phyloP scores from a whole-genome alignment of 2,329 filamentous ascomycete genomes.

The Pyrenophora graminea region DNA sequence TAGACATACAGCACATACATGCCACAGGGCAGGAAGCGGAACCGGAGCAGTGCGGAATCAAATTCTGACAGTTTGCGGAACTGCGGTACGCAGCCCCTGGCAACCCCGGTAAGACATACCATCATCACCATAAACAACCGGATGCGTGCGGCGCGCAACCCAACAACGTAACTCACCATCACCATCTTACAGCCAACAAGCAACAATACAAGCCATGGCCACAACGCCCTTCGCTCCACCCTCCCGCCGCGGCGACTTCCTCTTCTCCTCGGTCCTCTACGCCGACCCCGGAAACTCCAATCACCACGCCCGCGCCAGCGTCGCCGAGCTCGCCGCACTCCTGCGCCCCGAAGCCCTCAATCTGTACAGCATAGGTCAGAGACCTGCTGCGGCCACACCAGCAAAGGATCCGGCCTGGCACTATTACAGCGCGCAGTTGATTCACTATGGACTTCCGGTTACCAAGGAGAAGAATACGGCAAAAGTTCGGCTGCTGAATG shows the following conservation, averaged over 20 bases:
- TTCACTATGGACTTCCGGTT: conserved; percentile 63
- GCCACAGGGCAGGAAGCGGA: no score
- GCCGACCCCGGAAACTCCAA: conserved; percentile 40
- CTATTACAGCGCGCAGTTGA: conserved; percentile 66
- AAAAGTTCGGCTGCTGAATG: conserved; percentile 63
- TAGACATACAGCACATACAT: no score
- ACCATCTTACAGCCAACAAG: no score
- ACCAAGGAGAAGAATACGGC: conserved; percentile 64
- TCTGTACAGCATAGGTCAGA: conserved; percentile 16
- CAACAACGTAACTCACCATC: no score
- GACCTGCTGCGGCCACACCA: conserved; percentile 1
- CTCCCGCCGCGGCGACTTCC: conserved; percentile 30
- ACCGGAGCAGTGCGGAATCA: no score
- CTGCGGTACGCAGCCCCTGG: no score
- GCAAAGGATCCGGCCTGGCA: conserved; percentile 59
- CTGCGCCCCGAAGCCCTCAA: conserved; percentile 32
- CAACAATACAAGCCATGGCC: conserved; percentile 8
- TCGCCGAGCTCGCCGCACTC: conserved; percentile 36
- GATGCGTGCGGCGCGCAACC: no score
- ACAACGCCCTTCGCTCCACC: conserved; percentile 34
- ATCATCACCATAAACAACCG: no score
- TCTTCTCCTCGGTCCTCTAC: conserved; percentile 37
- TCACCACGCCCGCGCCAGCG: conserved; percentile 35
- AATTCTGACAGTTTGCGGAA: no score
- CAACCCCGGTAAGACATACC: no score